Conservation (phyloP, 2,329 filamentous ascomycete species). For the Aspergillus ochraceoroseus region DNA sequence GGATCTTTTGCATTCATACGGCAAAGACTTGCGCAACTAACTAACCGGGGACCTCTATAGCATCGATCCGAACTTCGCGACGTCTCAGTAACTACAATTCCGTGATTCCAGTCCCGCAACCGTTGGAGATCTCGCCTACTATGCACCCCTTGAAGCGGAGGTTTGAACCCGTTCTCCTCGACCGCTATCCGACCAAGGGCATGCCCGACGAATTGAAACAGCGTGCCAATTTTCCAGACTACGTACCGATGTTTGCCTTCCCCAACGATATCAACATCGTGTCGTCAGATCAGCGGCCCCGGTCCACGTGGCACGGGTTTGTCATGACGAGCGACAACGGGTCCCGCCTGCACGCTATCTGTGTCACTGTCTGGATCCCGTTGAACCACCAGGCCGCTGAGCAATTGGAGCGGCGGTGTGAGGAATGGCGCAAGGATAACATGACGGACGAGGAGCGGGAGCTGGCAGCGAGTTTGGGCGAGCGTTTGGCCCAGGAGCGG, state of each 20-base stretch:
- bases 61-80: slow-evolving; percentile 73
- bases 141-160: slow-evolving; percentile 94
- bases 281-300: slow-evolving; percentile 85
- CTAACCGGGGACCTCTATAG: too few relatives aligned
- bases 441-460: slow-evolving; percentile 99
- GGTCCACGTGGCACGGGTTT: slow-evolving; percentile 98
- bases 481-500: slow-evolving; percentile 78
- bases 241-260: slow-evolving; percentile 98
- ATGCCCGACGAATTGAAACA: slow-evolving; percentile 74
- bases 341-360: slow-evolving; percentile 85
- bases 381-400: slow-evolving; percentile 76
- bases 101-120: slow-evolving; percentile 89
- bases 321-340: slow-evolving; percentile 95
- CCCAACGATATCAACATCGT: slow-evolving; percentile 97
- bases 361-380: slow-evolving; percentile 87
- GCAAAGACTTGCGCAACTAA: too few relatives aligned
- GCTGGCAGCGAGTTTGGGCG: slow-evolving; percentile 82
- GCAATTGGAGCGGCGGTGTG: slow-evolving; percentile 67
- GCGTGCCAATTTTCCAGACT: slow-evolving; percentile 87
- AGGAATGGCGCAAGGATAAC: slow-evolving; percentile 81
- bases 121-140: slow-evolving; percentile 78
- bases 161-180: slow-evolving; percentile 93
- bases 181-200: slow-evolving; percentile 82
- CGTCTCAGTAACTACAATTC: slow-evolving; percentile 97
- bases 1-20: too few relatives aligned